phyloP scores from a whole-genome alignment of 495 filamentous ascomycete genomes.

The Astrocystis sublimbata region DNA sequence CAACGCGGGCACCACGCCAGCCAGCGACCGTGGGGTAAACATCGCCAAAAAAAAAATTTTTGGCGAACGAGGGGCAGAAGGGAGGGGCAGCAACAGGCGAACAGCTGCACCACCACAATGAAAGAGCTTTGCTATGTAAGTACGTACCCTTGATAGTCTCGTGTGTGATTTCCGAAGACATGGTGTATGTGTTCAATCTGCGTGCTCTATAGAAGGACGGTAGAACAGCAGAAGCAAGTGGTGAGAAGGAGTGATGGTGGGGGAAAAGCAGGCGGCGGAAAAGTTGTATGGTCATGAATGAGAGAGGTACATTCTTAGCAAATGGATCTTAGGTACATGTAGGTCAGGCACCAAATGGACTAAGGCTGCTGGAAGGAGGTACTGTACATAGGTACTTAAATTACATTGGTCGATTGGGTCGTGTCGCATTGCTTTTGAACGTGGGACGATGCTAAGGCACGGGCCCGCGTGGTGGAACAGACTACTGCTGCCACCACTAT shows the following conservation, averaged over 20 bases:
- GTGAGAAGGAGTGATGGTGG: neutral
- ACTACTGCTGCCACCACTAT: too few species aligned
- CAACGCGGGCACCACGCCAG: neutral
- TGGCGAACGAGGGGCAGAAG: neutral
- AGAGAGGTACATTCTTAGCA: too few species aligned
- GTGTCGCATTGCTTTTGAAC: too few species aligned
- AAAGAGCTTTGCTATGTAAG: neutral
- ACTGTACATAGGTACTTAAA: too few species aligned
- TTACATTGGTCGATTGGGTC: too few species aligned
- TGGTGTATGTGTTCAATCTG: conserved; percentile 18
- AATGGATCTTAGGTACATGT: too few species aligned
- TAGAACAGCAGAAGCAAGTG: neutral
- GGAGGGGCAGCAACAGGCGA: conserved; percentile 1
- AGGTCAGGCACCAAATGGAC: too few species aligned
- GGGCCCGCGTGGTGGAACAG: too few species aligned
- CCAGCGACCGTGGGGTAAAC: conserved; percentile 16
- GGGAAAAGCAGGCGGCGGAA: neutral
- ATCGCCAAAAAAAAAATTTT: neutral
- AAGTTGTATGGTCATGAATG: conserved; percentile 1
- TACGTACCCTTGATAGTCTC: conserved; percentile 59
- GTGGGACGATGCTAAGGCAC: too few species aligned
- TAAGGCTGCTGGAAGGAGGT: too few species aligned
- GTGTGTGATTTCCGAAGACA: conserved; percentile 56
- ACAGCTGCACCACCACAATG: neutral
- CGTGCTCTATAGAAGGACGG: neutral